Evolutionary conservation across 192 early-diverging fungal species (phyloP).

Genomic region (Chytriomyces sp.): DNA sequence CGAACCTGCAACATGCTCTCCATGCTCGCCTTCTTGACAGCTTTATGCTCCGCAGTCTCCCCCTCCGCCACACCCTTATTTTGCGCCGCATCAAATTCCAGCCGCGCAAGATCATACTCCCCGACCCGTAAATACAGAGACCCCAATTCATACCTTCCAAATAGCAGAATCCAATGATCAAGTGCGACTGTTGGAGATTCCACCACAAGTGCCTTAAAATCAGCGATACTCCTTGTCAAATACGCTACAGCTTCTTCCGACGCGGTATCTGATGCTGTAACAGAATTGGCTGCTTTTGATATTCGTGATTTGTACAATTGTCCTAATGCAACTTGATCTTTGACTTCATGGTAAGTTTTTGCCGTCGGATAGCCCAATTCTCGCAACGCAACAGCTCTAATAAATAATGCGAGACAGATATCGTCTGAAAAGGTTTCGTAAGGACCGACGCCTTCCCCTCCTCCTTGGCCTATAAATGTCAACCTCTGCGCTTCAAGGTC

Average conservation of each 20-base stretch:
- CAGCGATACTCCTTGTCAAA: conserved; percentile 34
- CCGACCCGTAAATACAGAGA: conserved; percentile 41
- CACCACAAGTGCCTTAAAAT: conserved; percentile 39
- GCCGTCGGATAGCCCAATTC: conserved; percentile 55
- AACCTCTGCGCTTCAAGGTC: conserved; percentile 44
- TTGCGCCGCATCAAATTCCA: conserved; percentile 52
- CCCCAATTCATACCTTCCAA: conserved; percentile 54
- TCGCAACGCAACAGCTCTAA: conserved; percentile 69
- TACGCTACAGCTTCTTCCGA: conserved; percentile 1
- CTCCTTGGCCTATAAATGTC: conserved; percentile 9
- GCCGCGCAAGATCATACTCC: conserved; percentile 42
- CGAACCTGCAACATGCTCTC: conserved; percentile 49
- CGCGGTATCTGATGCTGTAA: conserved; percentile 3
- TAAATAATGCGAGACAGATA: conserved; percentile 71
- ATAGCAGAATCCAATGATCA: conserved; percentile 60
- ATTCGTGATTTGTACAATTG: background rate
- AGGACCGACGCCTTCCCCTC: conserved; percentile 42
- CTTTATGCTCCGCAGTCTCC: conserved; percentile 35
- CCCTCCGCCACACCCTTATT: conserved; percentile 47
- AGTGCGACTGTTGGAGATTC: conserved; percentile 44
- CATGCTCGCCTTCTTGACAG: conserved; percentile 44
- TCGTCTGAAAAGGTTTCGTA: conserved; percentile 78
- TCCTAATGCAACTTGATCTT: conserved; percentile 13
- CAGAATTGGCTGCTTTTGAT: too few species aligned
- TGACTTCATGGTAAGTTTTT: conserved; percentile 22